phyloP scores from a whole-genome alignment of 306 rosid genomes.

The Canavalia ensiformis region DNA sequence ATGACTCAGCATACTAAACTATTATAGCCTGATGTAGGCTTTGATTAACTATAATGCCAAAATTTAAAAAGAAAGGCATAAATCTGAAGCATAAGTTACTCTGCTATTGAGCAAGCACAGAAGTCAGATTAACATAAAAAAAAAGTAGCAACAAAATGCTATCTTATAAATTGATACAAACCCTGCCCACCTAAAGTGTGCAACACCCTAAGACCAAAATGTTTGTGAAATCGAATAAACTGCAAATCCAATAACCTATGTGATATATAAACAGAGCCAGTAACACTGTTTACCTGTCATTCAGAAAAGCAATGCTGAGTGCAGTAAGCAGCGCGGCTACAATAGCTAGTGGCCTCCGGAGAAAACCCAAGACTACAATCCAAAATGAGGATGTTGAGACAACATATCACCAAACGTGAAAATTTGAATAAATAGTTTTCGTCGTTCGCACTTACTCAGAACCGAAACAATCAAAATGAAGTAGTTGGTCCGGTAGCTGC shows the following conservation, averaged over 20 bases:
- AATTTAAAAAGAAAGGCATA: not conserved
- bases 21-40: not conserved
- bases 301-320: slow-evolving; percentile 87
- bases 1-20: not conserved
- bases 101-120: slow-evolving; percentile 16
- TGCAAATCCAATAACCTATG: not conserved
- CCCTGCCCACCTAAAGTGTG: not conserved
- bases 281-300: slow-evolving; percentile 76
- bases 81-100: slow-evolving; percentile 14
- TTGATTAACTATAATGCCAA: not conserved
- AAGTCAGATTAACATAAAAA: not conserved
- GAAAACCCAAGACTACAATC: slow-evolving; percentile 85
- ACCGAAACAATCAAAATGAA: slow-evolving; percentile 81
- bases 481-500: slow-evolving; percentile 96
- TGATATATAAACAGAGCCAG: not conserved
- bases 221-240: slow-evolving; percentile 31
- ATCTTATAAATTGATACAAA: slow-evolving; percentile 17
- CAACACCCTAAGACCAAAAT: slow-evolving; percentile 1
- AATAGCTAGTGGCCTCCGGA: slow-evolving; percentile 83
- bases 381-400: not conserved
- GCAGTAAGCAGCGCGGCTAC: slow-evolving; percentile 88
- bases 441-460: slow-evolving; percentile 73
- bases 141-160: slow-evolving; percentile 6
- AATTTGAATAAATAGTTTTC: not conserved
- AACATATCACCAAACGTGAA: not conserved